phyloP scores from a whole-genome alignment of 768 basidiomycete species.

The Rickenella mellea region DNA sequence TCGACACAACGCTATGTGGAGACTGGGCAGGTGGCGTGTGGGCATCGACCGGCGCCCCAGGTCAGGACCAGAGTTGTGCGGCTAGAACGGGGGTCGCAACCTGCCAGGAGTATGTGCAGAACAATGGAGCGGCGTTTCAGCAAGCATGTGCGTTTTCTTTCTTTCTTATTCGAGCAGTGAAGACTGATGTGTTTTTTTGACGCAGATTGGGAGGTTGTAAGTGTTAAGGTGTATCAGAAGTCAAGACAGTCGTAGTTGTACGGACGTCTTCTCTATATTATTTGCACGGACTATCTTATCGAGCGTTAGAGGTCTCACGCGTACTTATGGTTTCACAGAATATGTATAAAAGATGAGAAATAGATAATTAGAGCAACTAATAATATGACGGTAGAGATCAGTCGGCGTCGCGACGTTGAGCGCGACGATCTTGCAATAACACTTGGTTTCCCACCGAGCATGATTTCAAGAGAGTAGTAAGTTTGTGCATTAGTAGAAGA shows the following conservation, averaged over 20 bases:
- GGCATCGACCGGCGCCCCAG: slow-evolving; percentile 62
- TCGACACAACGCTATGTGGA: slow-evolving; percentile 84
- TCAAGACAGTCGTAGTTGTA: slow-evolving; percentile 2
- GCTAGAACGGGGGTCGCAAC: slow-evolving; percentile 72
- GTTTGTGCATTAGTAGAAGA: too few species aligned
- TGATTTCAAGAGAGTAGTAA: too few species aligned
- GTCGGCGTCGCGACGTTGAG: too few species aligned
- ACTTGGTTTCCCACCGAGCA: too few species aligned
- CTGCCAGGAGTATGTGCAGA: slow-evolving; percentile 69
- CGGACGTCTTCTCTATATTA: too few species aligned
- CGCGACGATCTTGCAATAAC: too few species aligned
- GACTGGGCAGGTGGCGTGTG: slow-evolving; percentile 88
- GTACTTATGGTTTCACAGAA: too few species aligned
- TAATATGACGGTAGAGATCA: too few species aligned
- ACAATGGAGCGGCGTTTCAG: slow-evolving; percentile 57
- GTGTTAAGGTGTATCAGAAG: slow-evolving; percentile 63
- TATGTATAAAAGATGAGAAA: too few species aligned
- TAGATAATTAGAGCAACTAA: too few species aligned
- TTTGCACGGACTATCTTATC: too few species aligned
- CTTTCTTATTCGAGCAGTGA: background rate
- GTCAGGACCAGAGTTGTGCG: slow-evolving; percentile 82
- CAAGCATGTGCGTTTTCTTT: slow-evolving; percentile 62
- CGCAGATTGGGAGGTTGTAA: slow-evolving; percentile 75
- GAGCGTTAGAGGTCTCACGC: too few species aligned
- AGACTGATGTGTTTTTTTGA: background rate